Conservation (phyloP, 1,284 basidiomycete species). For the Boletus mariae region DNA sequence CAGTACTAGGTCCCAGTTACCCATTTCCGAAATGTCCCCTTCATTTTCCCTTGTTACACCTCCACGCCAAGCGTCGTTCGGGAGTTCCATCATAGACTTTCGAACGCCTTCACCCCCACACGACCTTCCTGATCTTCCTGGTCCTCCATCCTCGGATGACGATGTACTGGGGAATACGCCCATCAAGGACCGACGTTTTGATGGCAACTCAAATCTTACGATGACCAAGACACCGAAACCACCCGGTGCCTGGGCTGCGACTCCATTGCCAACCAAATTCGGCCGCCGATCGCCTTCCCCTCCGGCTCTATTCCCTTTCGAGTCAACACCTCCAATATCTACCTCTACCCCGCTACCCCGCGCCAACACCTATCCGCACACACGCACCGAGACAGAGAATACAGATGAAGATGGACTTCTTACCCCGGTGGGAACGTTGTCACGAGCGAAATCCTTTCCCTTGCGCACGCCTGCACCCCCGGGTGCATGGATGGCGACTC, state of each 20-base stretch:
- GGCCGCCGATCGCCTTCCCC: conserved; percentile 20
- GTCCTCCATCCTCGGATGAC: conserved; percentile 51
- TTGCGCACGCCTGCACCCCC: conserved; percentile 63
- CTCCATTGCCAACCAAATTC: conserved; percentile 42
- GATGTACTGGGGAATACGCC: conserved; percentile 25
- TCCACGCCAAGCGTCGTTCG: conserved; percentile 42
- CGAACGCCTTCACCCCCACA: conserved; percentile 60
- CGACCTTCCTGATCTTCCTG: conserved; percentile 56
- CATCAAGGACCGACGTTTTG: conserved; percentile 25
- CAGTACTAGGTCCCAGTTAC: background rate
- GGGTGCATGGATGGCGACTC: conserved; percentile 67
- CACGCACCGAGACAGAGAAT: conserved; percentile 16
- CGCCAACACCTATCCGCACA: conserved; percentile 25
- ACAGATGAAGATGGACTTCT: conserved; percentile 33
- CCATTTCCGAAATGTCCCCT: conserved; percentile 12
- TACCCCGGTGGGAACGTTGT: conserved; percentile 44
- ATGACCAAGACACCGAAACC: conserved; percentile 60
- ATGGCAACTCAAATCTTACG: conserved; percentile 31
- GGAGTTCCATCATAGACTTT: conserved; percentile 45
- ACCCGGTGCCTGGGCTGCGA: conserved; percentile 66
- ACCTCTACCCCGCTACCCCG: conserved; percentile 27
- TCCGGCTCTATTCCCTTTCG: conserved; percentile 30
- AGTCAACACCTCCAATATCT: conserved; percentile 30
- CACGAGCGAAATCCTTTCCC: conserved; percentile 42
- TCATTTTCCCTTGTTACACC: conserved; percentile 45